These are phyloP conservation scores for Cryptococcus neoformans DNA, from an alignment of 1,284 basidiomycete species.

Conservation along the genomic window DNA sequence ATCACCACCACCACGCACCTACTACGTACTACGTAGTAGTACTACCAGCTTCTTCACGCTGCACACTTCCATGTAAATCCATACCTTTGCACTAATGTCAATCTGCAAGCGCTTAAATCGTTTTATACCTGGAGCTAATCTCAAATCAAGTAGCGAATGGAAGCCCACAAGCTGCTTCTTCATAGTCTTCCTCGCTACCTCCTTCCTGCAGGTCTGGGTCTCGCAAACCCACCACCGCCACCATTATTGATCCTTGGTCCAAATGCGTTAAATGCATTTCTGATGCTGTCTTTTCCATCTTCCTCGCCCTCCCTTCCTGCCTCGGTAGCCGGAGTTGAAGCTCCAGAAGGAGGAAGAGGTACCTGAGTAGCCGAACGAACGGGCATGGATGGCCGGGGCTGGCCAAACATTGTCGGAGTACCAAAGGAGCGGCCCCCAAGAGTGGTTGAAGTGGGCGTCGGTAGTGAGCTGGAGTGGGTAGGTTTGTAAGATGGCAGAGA, in stretches of 20 bases:
- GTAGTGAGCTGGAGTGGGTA: conserved; percentile 31
- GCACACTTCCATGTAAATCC: too few species aligned
- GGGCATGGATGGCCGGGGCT: conserved; percentile 20
- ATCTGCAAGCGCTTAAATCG: too few species aligned
- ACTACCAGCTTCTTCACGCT: too few species aligned
- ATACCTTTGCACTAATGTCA: too few species aligned
- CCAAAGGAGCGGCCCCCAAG: conserved; percentile 8
- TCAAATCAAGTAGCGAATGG: too few species aligned
- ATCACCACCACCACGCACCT: too few species aligned
- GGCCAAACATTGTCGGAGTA: conserved; percentile 21
- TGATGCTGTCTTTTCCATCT: conserved; percentile 39
- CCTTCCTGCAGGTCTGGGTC: conserved; percentile 43
- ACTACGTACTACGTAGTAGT: too few species aligned
- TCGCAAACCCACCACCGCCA: conserved; percentile 38
- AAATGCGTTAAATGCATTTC: conserved; percentile 46
- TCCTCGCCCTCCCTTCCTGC: conserved; percentile 20
- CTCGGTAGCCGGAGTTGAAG: conserved; percentile 23
- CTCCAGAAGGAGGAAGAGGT: conserved; percentile 26
- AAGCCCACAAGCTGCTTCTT: too few species aligned
- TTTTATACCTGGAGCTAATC: too few species aligned
- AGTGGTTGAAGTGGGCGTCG: conserved; percentile 15
- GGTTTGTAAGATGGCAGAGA: conserved; percentile 53
- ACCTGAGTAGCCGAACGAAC: conserved; percentile 22
- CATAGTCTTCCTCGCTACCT: conserved; percentile 13
- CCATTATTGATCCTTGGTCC: conserved; percentile 42